Conservation (phyloP, 768 basidiomycete genomes). For the Xanthoconium stramineum region DNA sequence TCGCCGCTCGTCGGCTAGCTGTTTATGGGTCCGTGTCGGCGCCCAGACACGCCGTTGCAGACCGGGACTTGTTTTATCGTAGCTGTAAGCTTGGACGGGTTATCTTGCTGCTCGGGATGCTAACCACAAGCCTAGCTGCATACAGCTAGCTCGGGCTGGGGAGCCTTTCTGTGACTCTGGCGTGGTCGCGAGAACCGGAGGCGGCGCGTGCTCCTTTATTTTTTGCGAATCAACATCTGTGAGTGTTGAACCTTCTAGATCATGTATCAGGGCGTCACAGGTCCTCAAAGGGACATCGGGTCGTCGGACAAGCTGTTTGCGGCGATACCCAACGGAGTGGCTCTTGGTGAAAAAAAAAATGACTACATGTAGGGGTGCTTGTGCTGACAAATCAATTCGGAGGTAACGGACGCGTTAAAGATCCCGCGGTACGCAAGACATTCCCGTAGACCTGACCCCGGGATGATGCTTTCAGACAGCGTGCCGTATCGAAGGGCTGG, state of each 20-base stretch:
- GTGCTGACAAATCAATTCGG: not conserved
- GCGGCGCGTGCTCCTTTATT: slow-evolving; percentile 37
- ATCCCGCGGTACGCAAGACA: slow-evolving; percentile 32
- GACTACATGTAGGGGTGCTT: slow-evolving; percentile 48
- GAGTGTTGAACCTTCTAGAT: slow-evolving; percentile 34
- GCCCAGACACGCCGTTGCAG: too few species aligned
- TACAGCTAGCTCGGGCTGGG: too few species aligned
- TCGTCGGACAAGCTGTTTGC: slow-evolving; percentile 41
- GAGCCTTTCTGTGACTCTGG: slow-evolving; percentile 39
- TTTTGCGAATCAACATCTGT: not conserved
- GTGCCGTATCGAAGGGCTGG: slow-evolving; percentile 24
- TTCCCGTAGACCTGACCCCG: slow-evolving; percentile 24
- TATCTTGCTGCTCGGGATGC: too few species aligned
- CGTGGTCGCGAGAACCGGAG: slow-evolving; percentile 62
- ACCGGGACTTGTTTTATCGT: too few species aligned
- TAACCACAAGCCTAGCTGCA: too few species aligned
- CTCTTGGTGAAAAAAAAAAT: slow-evolving; percentile 47
- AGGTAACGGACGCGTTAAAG: slow-evolving; percentile 16
- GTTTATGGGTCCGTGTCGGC: too few species aligned
- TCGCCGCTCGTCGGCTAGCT: too few species aligned
- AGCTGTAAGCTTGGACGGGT: too few species aligned
- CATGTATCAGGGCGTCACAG: slow-evolving; percentile 62
- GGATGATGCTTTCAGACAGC: slow-evolving; percentile 25
- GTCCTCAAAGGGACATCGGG: slow-evolving; percentile 49
- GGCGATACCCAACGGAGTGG: slow-evolving; percentile 47